Evolutionary conservation across 192 early-diverging fungal species (phyloP).

Genomic region (Fimicolochytrium jonesii): DNA sequence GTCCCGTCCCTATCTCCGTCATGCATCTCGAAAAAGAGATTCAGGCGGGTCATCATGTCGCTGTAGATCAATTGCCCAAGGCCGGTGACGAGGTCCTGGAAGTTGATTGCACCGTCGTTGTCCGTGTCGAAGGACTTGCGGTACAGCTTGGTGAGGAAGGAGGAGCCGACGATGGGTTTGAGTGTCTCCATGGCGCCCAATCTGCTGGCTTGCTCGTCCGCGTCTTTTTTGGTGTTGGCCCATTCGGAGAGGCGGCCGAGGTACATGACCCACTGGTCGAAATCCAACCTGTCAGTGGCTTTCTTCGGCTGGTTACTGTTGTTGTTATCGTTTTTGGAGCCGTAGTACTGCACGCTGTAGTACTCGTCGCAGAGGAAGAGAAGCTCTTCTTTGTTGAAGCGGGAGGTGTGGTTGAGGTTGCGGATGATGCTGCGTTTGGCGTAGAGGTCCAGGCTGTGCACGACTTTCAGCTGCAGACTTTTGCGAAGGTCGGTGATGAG

Average conservation of each 20-base stretch:
- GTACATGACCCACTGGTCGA: constrained; percentile 65
- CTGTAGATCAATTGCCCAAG: constrained; percentile 70
- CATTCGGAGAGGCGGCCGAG: constrained; percentile 38
- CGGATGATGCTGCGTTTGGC: constrained; percentile 86
- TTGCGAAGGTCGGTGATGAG: constrained; percentile 75
- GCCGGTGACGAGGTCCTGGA: constrained; percentile 76
- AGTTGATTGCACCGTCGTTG: constrained; percentile 53
- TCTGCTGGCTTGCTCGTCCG: constrained; percentile 32
- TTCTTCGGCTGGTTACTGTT: too few species aligned
- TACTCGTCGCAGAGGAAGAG: constrained; percentile 85
- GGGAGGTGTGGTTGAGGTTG: constrained; percentile 66
- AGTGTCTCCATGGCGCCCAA: constrained; percentile 23
- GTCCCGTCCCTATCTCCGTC: constrained; percentile 61
- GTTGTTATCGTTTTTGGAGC: constrained; percentile 4
- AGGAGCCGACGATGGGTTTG: constrained; percentile 32
- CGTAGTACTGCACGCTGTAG: constrained; percentile 69
- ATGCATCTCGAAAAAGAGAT: constrained; percentile 80
- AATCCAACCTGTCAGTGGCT: constrained; percentile 64
- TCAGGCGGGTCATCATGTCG: constrained; percentile 73
- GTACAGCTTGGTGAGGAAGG: constrained; percentile 41
- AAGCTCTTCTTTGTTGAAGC: constrained; percentile 83
- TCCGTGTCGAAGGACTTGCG: constrained; percentile 47
- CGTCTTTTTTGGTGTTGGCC: constrained; percentile 38
- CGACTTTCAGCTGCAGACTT: constrained; percentile 81
- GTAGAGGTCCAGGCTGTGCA: constrained; percentile 89